phyloP scores from a whole-genome alignment of 148 eudicot species.

The Silene conica region DNA sequence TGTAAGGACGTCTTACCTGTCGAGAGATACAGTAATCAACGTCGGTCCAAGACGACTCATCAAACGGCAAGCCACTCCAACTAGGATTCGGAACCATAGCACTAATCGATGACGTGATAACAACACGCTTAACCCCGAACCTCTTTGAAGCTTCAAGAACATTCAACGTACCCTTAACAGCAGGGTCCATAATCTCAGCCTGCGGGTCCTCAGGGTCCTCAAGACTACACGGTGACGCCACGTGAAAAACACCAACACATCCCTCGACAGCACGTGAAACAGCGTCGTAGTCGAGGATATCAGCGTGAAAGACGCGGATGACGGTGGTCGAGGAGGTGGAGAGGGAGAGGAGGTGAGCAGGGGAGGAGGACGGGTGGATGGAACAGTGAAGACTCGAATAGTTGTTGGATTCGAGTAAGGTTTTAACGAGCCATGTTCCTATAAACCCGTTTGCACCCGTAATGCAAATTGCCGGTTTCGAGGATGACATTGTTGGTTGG shows the following conservation, averaged over 20 bases:
- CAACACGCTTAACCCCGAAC: slow-evolving; percentile 57
- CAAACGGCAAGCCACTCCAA: slow-evolving; percentile 38
- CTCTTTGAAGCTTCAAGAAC: slow-evolving; percentile 61
- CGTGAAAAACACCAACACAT: slow-evolving; percentile 75
- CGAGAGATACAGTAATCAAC: slow-evolving; percentile 69
- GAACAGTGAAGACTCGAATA: slow-evolving; percentile 67
- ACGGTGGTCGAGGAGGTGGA: slow-evolving; percentile 24
- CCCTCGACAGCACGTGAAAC: slow-evolving; percentile 45
- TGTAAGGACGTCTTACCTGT: slow-evolving; percentile 32
- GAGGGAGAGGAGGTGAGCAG: slow-evolving; percentile 52
- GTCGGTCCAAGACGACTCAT: slow-evolving; percentile 72
- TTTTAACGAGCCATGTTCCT: slow-evolving; percentile 59
- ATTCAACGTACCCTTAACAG: slow-evolving; percentile 67
- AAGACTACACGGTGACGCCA: slow-evolving; percentile 80
- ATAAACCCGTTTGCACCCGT: slow-evolving; percentile 97
- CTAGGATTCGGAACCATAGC: slow-evolving; percentile 76
- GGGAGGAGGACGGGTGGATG: slow-evolving; percentile 54
- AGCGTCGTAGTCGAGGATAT: slow-evolving; percentile 52
- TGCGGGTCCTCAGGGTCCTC: slow-evolving; percentile 71
- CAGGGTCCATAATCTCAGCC: slow-evolving; percentile 67
- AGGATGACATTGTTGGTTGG: neutral
- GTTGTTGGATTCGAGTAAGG: slow-evolving; percentile 44
- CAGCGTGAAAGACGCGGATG: slow-evolving; percentile 39
- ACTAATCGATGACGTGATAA: slow-evolving; percentile 72
- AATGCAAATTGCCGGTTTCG: slow-evolving; percentile 47